Percentiles rank a stretch among this genome's conserved stretches.
These are phyloP conservation scores for Omphalea diandra DNA, from an alignment of 441 rosid species.

Conservation along the genomic window DNA sequence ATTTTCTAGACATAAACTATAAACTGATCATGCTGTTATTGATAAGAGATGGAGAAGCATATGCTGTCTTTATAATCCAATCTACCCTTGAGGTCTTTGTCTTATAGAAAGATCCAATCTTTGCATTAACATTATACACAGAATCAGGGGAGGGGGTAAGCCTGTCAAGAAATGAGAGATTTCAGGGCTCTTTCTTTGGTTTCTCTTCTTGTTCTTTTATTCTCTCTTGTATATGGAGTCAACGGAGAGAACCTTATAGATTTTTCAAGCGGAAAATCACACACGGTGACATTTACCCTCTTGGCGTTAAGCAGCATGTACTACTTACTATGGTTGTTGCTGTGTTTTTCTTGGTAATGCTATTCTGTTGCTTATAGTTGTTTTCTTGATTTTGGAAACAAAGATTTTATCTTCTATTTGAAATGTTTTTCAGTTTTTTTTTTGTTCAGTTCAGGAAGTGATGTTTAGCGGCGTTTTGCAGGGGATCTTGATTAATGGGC, in stretches of 20 bases:
- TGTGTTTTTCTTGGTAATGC: constrained; percentile 32
- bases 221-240: constrained; percentile 43
- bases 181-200: constrained; percentile 26
- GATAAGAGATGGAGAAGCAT: background rate
- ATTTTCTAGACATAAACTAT: background rate
- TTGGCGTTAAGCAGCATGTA: constrained; percentile 83
- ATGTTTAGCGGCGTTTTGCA: constrained; percentile 19
- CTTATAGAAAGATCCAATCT: constrained; percentile 2
- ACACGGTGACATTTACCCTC: constrained; percentile 79
- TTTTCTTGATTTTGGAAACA: constrained; percentile 25
- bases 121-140: background rate
- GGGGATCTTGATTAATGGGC: constrained; percentile 93
- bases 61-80: background rate
- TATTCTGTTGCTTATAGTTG: constrained; percentile 26
- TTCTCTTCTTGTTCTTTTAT: constrained; percentile 34
- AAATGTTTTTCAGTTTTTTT: background rate
- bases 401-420: background rate
- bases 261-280: constrained; percentile 86
- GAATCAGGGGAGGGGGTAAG: background rate
- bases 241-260: constrained; percentile 70
- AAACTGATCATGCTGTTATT: background rate
- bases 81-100: background rate
- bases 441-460: background rate
- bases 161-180: constrained; percentile 38
- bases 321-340: background rate